These are phyloP conservation scores for Chrysopogon serrulatus DNA, from an alignment of 176 grass and related monocot species.

Conservation along the genomic window DNA sequence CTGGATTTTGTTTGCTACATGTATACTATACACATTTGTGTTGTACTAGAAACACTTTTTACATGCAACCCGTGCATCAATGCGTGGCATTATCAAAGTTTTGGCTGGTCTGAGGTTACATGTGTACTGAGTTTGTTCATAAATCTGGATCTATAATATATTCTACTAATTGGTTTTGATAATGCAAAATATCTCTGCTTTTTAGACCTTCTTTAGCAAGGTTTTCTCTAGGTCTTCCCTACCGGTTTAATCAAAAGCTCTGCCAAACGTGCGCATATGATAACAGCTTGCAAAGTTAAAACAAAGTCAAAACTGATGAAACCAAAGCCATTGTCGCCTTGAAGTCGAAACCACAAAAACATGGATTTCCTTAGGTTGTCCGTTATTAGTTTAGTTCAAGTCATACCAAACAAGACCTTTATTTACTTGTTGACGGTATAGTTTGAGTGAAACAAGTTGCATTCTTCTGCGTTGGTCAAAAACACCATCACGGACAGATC, in stretches of 20 bases:
- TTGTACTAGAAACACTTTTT: neutral
- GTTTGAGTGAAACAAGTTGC: neutral
- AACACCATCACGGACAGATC: neutral
- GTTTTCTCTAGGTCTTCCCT: neutral
- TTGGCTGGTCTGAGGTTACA: neutral
- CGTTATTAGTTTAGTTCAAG: neutral
- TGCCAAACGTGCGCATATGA: neutral
- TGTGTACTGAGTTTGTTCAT: neutral
- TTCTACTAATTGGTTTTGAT: neutral
- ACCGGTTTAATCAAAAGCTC: neutral
- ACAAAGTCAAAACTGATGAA: neutral
- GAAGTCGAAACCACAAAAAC: neutral
- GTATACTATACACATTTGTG: conserved; percentile 6
- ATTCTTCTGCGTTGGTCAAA: neutral
- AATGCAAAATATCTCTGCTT: neutral
- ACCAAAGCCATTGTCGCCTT: neutral
- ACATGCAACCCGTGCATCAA: neutral
- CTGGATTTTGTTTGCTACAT: neutral
- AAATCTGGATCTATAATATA: neutral
- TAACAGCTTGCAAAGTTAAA: neutral
- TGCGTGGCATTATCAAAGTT: neutral
- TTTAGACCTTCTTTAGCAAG: neutral
- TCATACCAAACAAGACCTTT: no score
- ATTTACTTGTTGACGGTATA: neutral
- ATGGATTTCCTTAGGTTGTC: neutral